Evolutionary conservation across 108 stramenopile species (phyloP), one percentile per base, ranked within the genome.

Genomic region (Cyclotella kingstonii): DNA sequence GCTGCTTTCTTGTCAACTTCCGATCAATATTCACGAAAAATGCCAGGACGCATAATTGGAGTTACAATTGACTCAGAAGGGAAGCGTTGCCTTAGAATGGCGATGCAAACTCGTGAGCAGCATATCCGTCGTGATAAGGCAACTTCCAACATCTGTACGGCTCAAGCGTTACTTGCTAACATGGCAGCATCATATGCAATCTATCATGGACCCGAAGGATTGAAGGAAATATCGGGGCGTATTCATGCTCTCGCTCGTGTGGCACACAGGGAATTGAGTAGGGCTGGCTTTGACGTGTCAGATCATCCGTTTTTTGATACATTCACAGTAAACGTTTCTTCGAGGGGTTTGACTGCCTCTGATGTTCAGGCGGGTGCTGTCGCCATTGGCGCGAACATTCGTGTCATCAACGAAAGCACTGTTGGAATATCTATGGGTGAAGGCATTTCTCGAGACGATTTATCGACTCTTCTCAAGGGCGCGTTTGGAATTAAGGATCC

Each of bases 41-140:
- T 99, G 97, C 97, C 98, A 4, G 98, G 96, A 5, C 86, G 98
- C 41, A 95, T 99, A 65, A 99, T 99, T 72, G 98, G 93, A 31
- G 93, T 94, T 1, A 90, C 93, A 3, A 72, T 95, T 39, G 98
- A 99, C 70, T 80, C 89, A 31, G 54, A 80, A 22, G 95, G 95
- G 14, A 93, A 95, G 46, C 96, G 94, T 0, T 95, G 95, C 47
- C 82, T 98, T 28, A 86, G 98, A n/a, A 98, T 99, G 97, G 97
- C 98, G 30, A 98, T 99, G 97, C 98, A 99, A 78, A 98, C 96
- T 21, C 86, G 96, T 31, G 97, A 96, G 78, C 97, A 96, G 68
- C 95, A 96, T 77, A 98, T 98, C 66, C 90, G 97, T 34, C 92
- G 98, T 34, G 98, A 99, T 81, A 99, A 98, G 83, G 98, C 98